Evolutionary conservation across 2,329 filamentous ascomycete genomes (phyloP), one percentile per base, ranked within the genome.

Genomic region (Cordyceps pruinosa): DNA sequence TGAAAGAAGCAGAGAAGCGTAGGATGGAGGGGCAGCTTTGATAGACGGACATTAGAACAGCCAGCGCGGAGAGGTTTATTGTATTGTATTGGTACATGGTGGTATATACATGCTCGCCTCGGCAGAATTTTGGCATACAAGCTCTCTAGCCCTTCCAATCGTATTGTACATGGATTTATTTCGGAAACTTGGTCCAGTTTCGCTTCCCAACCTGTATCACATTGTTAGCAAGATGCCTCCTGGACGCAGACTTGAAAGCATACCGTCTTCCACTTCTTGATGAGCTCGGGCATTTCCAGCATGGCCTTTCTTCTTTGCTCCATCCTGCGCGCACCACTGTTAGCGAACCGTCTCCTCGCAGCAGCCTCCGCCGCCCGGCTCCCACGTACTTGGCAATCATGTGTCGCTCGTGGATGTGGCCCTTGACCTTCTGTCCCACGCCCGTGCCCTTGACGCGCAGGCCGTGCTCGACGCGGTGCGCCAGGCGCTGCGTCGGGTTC

Each of bases 231-330:
- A 41, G 5, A 4, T 41, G 23, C n/a, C 10, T 23, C 47, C 17
- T 17, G 17, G 44, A 37, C 47, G 30, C 5, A 19, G 7, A 44
- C 13, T 21, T 13, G 15, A n/a, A 3, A 28, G 74, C 84, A 70
- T 77, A 94, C 89, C 83, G 88, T 86, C 76, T 96, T 96, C 94
- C 93, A 99, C 72, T 88, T 80, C 72, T 88, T 84, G 71, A 99
- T 89, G 77, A 97, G 83, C 68, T 87, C 84, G 62, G 93, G 91
- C 94, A 99, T 99, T 59, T 87, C 86, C 77, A 95, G 73, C 90
- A 97, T 97, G 59, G 94, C 94, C 73, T 89, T 83, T 80, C 88
- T 88, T 75, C 91, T 86, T 76, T 89, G 85, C 72, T 96, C 90
- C 81, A 97, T 82, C 73, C 87, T 88, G 68, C 60, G 57, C 15